Percentiles rank a stretch among this genome's conserved stretches.
Conservation (phyloP, 768 basidiomycete species). For the Gymnopilus dilepis region DNA sequence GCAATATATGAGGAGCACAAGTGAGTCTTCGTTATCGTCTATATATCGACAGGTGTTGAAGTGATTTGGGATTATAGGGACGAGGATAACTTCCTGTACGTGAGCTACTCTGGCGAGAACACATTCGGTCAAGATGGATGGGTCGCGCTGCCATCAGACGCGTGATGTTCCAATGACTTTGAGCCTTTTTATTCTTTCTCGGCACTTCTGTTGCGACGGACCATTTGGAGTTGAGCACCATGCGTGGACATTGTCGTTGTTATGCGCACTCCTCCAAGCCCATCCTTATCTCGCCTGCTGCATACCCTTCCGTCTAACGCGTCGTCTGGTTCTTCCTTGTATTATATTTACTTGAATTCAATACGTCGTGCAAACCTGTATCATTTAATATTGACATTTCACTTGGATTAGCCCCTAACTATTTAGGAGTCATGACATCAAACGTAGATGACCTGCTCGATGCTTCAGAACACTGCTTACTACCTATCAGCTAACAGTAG, state of each 20-base stretch:
- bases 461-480: too few species aligned
- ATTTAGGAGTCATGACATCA: neutral
- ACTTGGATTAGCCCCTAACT: neutral
- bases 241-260: slow-evolving; percentile 20
- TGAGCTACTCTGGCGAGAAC: slow-evolving; percentile 98
- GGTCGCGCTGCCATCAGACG: slow-evolving; percentile 52
- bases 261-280: slow-evolving; percentile 4
- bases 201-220: slow-evolving; percentile 15
- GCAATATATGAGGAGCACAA: slow-evolving; percentile 99
- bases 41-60: slow-evolving; percentile 30
- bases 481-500: too few species aligned
- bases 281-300: slow-evolving; percentile 22
- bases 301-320: slow-evolving; percentile 28
- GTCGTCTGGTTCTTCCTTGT: slow-evolving; percentile 19
- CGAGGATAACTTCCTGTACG: slow-evolving; percentile 98
- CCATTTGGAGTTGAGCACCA: slow-evolving; percentile 20
- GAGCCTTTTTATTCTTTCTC: slow-evolving; percentile 12
- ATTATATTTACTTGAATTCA: slow-evolving; percentile 26
- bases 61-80: slow-evolving; percentile 67
- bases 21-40: slow-evolving; percentile 52
- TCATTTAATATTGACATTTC: slow-evolving; percentile 14
- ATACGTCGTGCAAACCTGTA: slow-evolving; percentile 29
- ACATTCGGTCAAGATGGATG: slow-evolving; percentile 75
- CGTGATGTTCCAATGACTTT: slow-evolving; percentile 34
- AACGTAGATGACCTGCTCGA: too few species aligned